phyloP scores from a whole-genome alignment of 805 yeast species.

The Candida nemodendra region DNA sequence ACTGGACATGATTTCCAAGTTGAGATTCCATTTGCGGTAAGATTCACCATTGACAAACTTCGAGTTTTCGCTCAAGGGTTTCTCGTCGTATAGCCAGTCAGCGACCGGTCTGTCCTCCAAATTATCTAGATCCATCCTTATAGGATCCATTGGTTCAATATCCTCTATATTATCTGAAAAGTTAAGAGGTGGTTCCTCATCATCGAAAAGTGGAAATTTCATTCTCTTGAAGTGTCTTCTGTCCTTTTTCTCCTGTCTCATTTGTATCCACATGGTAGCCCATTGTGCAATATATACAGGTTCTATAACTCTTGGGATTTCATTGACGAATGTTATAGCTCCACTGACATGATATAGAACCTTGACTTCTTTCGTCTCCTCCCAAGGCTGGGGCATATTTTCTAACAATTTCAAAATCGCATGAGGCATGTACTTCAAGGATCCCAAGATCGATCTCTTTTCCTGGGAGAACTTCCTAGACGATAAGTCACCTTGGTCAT shows the following conservation, averaged over 20 bases:
- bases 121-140: slow-evolving; percentile 63
- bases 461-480: slow-evolving; percentile 77
- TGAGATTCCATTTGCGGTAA: slow-evolving; percentile 69
- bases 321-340: slow-evolving; percentile 93
- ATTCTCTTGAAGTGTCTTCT: slow-evolving; percentile 85
- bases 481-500: slow-evolving; percentile 82
- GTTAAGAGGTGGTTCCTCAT: slow-evolving; percentile 89
- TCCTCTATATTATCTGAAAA: slow-evolving; percentile 80
- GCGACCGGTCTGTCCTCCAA: slow-evolving; percentile 57
- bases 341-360: slow-evolving; percentile 91
- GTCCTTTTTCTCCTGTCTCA: slow-evolving; percentile 93
- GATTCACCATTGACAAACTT: slow-evolving; percentile 70
- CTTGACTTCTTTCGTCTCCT: slow-evolving; percentile 74
- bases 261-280: slow-evolving; percentile 89
- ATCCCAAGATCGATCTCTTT: slow-evolving; percentile 83
- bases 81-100: slow-evolving; percentile 81
- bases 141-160: slow-evolving; percentile 68
- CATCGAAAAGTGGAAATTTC: slow-evolving; percentile 95
- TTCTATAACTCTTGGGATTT: slow-evolving; percentile 85
- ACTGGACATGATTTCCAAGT: slow-evolving; percentile 58
- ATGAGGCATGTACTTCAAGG: slow-evolving; percentile 93
- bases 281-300: slow-evolving; percentile 93
- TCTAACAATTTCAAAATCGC: slow-evolving; percentile 86
- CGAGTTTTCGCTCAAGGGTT: slow-evolving; percentile 62
- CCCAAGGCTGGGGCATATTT: slow-evolving; percentile 99